These are phyloP conservation scores for Rhynchosporium agropyri DNA, from an alignment of 2,329 filamentous ascomycete species.

Conservation along the genomic window DNA sequence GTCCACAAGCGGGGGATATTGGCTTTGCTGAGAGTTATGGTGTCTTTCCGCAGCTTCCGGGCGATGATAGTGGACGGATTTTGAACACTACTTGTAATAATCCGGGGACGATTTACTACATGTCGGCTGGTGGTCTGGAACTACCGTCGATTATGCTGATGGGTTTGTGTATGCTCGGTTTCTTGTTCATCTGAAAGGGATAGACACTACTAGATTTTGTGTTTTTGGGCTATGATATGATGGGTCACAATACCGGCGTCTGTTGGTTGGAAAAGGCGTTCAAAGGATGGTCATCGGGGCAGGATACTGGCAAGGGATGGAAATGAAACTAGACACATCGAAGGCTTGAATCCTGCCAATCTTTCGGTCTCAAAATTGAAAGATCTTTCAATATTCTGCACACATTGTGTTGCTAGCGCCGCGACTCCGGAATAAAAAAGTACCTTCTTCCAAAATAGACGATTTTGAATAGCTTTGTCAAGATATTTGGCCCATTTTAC, in stretches of 20 bases:
- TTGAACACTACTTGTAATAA: conserved; percentile 58
- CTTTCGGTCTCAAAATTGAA: too few relatives aligned
- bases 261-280: too few relatives aligned
- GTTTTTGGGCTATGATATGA: conserved; percentile 21
- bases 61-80: conserved; percentile 35
- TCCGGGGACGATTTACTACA: conserved; percentile 59
- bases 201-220: not conserved
- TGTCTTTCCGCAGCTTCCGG: conserved; percentile 38
- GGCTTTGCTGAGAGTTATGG: conserved; percentile 54
- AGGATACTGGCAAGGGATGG: too few relatives aligned
- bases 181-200: conserved; percentile 32
- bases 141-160: conserved; percentile 43
- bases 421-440: too few relatives aligned
- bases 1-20: conserved; percentile 56
- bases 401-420: too few relatives aligned
- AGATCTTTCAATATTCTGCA: too few relatives aligned
- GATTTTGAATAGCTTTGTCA: too few relatives aligned
- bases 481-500: too few relatives aligned
- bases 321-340: too few relatives aligned
- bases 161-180: conserved; percentile 23
- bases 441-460: too few relatives aligned
- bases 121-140: conserved; percentile 57
- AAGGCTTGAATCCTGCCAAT: too few relatives aligned
- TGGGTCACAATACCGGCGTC: conserved; percentile 35
- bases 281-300: too few relatives aligned